Evolutionary conservation across 768 basidiomycete genomes (phyloP), one percentile per base, ranked within the genome.

Genomic region (Panus rudis): DNA sequence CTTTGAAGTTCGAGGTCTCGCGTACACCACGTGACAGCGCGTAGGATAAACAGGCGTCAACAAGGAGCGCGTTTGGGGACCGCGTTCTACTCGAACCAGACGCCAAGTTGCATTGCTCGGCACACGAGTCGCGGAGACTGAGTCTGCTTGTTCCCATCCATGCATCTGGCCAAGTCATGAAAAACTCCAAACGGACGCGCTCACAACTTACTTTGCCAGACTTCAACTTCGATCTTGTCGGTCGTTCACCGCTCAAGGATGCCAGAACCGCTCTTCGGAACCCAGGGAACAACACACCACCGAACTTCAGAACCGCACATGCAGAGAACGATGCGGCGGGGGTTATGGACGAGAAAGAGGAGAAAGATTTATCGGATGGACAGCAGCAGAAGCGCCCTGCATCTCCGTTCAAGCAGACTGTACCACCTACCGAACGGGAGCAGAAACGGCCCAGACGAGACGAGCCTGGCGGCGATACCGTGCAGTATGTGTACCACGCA

Each of bases 171-270:
- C n/a, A n/a, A n/a, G n/a, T n/a, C n/a, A 35, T 35, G 33, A 20
- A 14, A 14, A 35, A 20, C 16, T 35, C 33, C n/a, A 14, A 20
- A 14, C 43, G 42, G 30, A 49, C 47, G 21, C 47, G 47, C 28
- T 49, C 47, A 22, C 42, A 45, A 21, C 43, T 49, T 19, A 33
- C 33, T 11, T 21, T 47, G 7, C 46, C 46, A 27, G 40, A 26
- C 23, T 21, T 42, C 41, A 17, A 35, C 25, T 24, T n/a, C 14
- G 24, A 42, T 22, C 14, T 26, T n/a, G 22, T 42, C 25, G 32
- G 32, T 21, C 25, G 27, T 4, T 42, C 41, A 7, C 40, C 40
- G 10, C 37, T 45, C 37, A 45, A 42, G 30, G 14, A 35, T 17
- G 41, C 41, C 14, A 13, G 25, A 16, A 42, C 32, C 13, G 33